Base-by-base conservation (phyloP, 768 basidiomycete species). In the Gyrodon lividus region DNA sequence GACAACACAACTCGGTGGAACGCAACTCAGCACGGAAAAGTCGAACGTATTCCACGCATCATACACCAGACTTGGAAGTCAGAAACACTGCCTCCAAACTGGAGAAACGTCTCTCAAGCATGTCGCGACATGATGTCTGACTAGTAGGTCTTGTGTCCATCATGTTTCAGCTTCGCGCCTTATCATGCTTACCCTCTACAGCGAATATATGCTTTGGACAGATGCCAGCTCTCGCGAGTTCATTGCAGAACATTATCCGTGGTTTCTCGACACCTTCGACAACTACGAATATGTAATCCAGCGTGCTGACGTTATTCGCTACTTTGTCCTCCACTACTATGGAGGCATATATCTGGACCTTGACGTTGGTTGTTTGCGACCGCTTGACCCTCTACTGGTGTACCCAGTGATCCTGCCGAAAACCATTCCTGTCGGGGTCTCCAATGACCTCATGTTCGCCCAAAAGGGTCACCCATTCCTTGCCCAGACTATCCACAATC, bases 41-140 rank as follows among this genome's bases (percentile, higher is more conserved):
- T 81, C 34, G 89, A 97, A 64, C 82, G 79, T 58, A 84, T 98
- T 33, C 97, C 95, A 3, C 81, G 92, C 45, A 90, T 99, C 51
- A 81, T 99, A 43, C 97, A 99, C 70, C 96, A 98, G 80, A 98
- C 97, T 20, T 99, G 97, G 97, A 97, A 95, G 77, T 84, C 88
- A 9, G 87, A 95, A 48, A 81, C 80, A 0, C 76, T 99, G 20
- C 97, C 97, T 2, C 70, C 75, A 39, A 79, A 81, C 54, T 99
- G 95, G 95, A 79, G 80, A 54, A 74, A 72, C 35, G 78, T 94
- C 40, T 93, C 93, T 23, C 79, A 91, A 67, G 84, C 77, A 24
- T 98, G 97, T 73, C 80, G 86, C 51, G 83, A 89, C 61, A 85
- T 97, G 78, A 94, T 95, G 86, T 81, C 91, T 6, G 94, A 97